These are phyloP conservation scores for Rubia yunnanensis DNA, from an alignment of 257 asterid species.

Conservation along the genomic window DNA sequence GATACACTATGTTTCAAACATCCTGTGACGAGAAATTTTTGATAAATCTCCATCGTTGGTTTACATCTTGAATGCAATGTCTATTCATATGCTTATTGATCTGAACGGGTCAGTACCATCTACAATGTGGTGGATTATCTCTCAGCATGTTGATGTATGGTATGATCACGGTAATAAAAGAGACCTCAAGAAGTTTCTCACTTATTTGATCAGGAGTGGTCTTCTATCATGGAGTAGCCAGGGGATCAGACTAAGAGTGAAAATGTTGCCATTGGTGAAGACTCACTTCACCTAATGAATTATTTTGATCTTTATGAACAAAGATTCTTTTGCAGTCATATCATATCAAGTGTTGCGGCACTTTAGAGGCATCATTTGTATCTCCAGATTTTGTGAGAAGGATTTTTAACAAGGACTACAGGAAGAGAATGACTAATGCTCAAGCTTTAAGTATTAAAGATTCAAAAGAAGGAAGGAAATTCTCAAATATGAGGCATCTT, in stretches of 20 bases:
- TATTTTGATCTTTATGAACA: conserved; percentile 60
- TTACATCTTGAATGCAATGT: conserved; percentile 57
- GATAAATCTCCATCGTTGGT: conserved; percentile 51
- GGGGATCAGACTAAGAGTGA: conserved; percentile 21
- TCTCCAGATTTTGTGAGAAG: conserved; percentile 38
- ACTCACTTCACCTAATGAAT: conserved; percentile 57
- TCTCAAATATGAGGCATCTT: too few relatives aligned
- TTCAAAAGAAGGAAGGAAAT: too few relatives aligned
- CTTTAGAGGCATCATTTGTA: conserved; percentile 49
- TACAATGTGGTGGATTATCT: conserved; percentile 50
- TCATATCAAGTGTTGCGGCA: conserved; percentile 61
- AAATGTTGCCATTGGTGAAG: conserved; percentile 36
- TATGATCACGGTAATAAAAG: conserved; percentile 63
- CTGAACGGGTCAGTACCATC: conserved; percentile 48
- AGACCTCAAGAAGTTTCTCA: conserved; percentile 53
- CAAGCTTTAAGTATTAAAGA: too few relatives aligned
- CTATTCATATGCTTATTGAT: conserved; percentile 76
- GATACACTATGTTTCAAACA: conserved; percentile 39
- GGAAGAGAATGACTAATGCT: too few relatives aligned
- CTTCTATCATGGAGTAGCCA: conserved; percentile 25
- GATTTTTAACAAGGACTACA: too few relatives aligned
- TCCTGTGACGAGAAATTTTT: conserved; percentile 40
- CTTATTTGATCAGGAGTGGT: conserved; percentile 37
- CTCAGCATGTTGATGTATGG: conserved; percentile 76
- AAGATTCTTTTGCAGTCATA: conserved; percentile 58